phyloP scores from a whole-genome alignment of 2,329 filamentous ascomycete species.

The Cyphellophora attinorum region DNA sequence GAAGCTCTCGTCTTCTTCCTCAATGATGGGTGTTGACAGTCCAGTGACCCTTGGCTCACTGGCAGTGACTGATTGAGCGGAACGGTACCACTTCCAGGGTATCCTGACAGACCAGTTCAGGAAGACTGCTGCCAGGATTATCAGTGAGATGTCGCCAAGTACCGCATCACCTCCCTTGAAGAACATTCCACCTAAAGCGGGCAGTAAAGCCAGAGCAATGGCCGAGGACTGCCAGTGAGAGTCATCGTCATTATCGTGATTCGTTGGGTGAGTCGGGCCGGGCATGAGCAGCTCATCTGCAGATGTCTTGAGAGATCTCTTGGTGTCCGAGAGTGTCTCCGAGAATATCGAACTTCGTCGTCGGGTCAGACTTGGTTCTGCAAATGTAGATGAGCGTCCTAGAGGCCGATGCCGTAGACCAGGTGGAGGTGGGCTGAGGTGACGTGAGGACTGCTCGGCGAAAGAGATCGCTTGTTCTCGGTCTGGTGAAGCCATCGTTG shows the following conservation, averaged over 20 bases:
- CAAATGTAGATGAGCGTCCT: conserved; percentile 26
- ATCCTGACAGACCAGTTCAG: conserved; percentile 86
- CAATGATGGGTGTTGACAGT: conserved; percentile 16
- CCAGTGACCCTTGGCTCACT: conserved; percentile 33
- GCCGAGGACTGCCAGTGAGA: conserved; percentile 73
- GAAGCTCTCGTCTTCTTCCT: conserved; percentile 19
- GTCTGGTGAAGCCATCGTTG: background rate
- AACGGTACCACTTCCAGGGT: conserved; percentile 77
- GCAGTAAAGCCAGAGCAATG: conserved; percentile 71
- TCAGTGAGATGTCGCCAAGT: conserved; percentile 73
- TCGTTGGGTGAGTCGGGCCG: conserved; percentile 34
- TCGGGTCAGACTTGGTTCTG: conserved; percentile 27
- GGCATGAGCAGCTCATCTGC: conserved; percentile 60
- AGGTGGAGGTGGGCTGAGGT: conserved; percentile 15
- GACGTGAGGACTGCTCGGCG: conserved; percentile 6
- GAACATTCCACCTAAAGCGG: conserved; percentile 73
- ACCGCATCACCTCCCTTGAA: conserved; percentile 77
- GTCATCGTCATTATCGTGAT: conserved; percentile 38
- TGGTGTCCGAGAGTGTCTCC: conserved; percentile 61
- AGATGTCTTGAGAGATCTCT: conserved; percentile 53
- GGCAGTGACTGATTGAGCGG: conserved; percentile 54
- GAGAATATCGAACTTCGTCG: conserved; percentile 72
- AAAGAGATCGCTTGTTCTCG: background rate
- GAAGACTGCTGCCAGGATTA: conserved; percentile 73
- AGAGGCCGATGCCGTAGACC: conserved; percentile 27